Evolutionary conservation across 2,329 filamentous ascomycete species (phyloP).

Genomic region (Calonectria ilicicola): DNA sequence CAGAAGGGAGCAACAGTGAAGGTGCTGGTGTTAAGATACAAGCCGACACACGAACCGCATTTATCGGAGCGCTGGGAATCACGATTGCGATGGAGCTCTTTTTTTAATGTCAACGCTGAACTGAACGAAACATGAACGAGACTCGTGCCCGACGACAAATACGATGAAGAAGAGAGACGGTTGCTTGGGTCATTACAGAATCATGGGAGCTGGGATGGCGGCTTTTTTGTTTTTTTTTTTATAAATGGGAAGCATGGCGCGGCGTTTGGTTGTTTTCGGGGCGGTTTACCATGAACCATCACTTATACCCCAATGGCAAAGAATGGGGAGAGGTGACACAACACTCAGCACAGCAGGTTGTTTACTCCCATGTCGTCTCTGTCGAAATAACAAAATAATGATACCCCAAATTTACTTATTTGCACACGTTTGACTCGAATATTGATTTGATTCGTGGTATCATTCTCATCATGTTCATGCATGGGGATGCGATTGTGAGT

Average conservation of each 20-base stretch:
- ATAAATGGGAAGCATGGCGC: background rate
- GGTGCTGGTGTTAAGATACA: background rate
- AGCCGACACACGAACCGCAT: background rate
- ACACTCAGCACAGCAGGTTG: background rate
- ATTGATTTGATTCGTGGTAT: background rate
- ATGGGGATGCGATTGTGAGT: background rate
- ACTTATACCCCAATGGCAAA: background rate
- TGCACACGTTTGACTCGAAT: too few species aligned
- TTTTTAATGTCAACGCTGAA: background rate
- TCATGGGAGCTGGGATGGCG: background rate
- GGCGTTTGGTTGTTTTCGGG: background rate
- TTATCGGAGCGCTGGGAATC: slow-evolving; percentile 18
- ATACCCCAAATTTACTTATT: background rate
- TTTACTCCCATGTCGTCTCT: background rate
- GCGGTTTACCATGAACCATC: background rate
- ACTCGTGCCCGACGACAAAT: background rate
- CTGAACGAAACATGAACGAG: background rate
- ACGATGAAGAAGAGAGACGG: background rate
- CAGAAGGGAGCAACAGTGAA: slow-evolving; percentile 18
- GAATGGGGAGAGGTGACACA: background rate
- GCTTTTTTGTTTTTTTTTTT: background rate
- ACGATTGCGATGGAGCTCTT: slow-evolving; percentile 16
- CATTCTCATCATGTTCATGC: background rate
- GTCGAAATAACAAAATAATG: background rate
- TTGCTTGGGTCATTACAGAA: background rate